Base-by-base conservation (phyloP, 345 rosid species). In the Dimocarpus longan region DNA sequence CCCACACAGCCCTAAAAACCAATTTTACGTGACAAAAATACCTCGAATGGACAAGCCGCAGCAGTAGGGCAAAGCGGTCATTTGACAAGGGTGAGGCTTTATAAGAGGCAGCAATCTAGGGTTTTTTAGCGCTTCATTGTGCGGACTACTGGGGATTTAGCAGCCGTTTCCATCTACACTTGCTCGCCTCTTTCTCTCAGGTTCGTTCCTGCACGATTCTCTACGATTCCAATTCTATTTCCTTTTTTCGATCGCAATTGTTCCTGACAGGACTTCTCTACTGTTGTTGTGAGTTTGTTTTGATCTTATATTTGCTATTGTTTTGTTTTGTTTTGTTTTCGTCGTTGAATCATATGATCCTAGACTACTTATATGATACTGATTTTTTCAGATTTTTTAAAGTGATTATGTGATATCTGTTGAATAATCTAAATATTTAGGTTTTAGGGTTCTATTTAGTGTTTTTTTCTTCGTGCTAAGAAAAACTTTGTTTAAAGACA, bases 151-250 rank as follows among this genome's bases (percentile, higher is more conserved):
- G 22, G 52, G 18, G 3, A 57, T 21, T 56, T 32, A 32, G 76
- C 76, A 46, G 77, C 77, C 75, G 80, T 32, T 50, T 42, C 16
- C 44, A 42, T 42, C 44, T 42, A 4, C 37, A 32, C 37, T 32
- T 32, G 37, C 37, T 32, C 37, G 37, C 37, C 37, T 32, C 37
- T 32, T 3, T 32, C 3, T 32, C 37, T 32, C 37, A 32, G 37
- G 37, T 32, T 32, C 10, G 40, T 2, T 48, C 8, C 40, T 1
- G 3, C 40, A 11, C 24, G n/a, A n/a, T 56, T 52, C 40, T 22
- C 19, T 11, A 12, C 12, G 50, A 10, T 66, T 75, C 4, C 8
- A 0, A 10, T 8, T 26, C 11, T 11, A 13, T 13, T 6, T 6
- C 3, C 5, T 43, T 32, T 50, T 50, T 0, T 70, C n/a, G 28